Conservation (phyloP, 2,329 filamentous ascomycete genomes). For the Colletotrichum tropicicola region DNA sequence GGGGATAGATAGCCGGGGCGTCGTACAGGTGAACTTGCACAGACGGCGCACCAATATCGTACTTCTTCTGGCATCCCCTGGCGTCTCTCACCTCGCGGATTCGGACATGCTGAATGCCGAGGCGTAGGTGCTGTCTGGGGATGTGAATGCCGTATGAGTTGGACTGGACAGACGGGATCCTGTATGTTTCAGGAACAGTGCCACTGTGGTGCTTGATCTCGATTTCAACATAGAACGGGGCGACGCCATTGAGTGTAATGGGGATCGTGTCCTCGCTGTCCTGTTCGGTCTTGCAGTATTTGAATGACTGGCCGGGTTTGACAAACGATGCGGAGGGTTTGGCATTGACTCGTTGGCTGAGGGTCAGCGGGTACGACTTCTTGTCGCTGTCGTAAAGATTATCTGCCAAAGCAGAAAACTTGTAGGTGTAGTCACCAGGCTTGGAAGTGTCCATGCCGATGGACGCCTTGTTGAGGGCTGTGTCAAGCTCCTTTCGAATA, state of each 20-base stretch:
- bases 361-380: conserved; percentile 70
- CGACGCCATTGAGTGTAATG: conserved; percentile 81
- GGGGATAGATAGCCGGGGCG: conserved; percentile 87
- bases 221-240: conserved; percentile 90
- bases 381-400: conserved; percentile 83
- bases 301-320: conserved; percentile 91
- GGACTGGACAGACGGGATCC: conserved; percentile 80
- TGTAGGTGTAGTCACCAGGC: conserved; percentile 86
- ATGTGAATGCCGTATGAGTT: conserved; percentile 83
- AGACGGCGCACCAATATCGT: conserved; percentile 74
- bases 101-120: conserved; percentile 89
- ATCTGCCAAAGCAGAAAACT: conserved; percentile 84
- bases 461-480: conserved; percentile 77
- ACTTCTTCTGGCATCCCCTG: conserved; percentile 84
- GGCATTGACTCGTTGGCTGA: conserved; percentile 86
- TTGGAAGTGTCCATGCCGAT: conserved; percentile 88
- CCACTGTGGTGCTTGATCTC: conserved; percentile 92
- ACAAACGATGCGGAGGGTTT: conserved; percentile 84
- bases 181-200: conserved; percentile 80
- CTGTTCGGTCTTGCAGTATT: conserved; percentile 89
- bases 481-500: conserved; percentile 73
- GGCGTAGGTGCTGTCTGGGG: conserved; percentile 82
- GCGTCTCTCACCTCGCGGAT: conserved; percentile 91
- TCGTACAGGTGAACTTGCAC: conserved; percentile 95
- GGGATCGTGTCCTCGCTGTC: conserved; percentile 88